A percentile compares a stretch with the other conserved stretches of the same genome.
Conservation (phyloP, 2,329 filamentous ascomycete genomes). For the Malbranchea zuffiana region DNA sequence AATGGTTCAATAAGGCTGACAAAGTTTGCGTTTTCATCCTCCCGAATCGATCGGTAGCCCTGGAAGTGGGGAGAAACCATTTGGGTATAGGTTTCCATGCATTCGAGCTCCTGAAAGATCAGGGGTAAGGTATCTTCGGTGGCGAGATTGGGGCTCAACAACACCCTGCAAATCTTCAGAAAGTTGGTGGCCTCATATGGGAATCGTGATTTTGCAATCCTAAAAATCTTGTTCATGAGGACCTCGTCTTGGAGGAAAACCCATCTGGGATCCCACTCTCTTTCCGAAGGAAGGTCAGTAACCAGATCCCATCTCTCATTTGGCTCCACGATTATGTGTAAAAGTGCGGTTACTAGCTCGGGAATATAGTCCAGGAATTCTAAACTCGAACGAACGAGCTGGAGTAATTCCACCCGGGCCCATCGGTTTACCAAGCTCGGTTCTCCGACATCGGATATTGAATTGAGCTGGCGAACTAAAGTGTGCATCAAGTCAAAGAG, state of each 20-base stretch:
- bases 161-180: constrained; percentile 55
- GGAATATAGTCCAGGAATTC: constrained; percentile 60
- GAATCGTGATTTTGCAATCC: constrained; percentile 63
- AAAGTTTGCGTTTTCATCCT: constrained; percentile 75
- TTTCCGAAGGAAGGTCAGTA: constrained; percentile 13
- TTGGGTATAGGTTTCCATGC: constrained; percentile 65
- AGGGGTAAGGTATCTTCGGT: constrained; percentile 40
- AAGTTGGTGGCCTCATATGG: constrained; percentile 79
- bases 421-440: constrained; percentile 49
- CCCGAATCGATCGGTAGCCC: constrained; percentile 64
- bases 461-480: constrained; percentile 36
- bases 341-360: constrained; percentile 55
- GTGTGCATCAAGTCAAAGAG: constrained; percentile 40
- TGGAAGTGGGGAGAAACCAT: constrained; percentile 60
- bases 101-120: constrained; percentile 55
- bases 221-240: constrained; percentile 50
- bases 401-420: constrained; percentile 54
- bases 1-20: constrained; percentile 55
- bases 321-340: constrained; percentile 50
- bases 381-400: constrained; percentile 58
- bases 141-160: constrained; percentile 42
- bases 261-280: constrained; percentile 32
- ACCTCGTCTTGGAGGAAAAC: constrained; percentile 47
- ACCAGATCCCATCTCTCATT: constrained; percentile 16
- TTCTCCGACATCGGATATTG: constrained; percentile 39